Evolutionary conservation across 164 flowering plant species (phyloP), one percentile per base, ranked within the genome.

Genomic region (Liquidambar formosana): DNA sequence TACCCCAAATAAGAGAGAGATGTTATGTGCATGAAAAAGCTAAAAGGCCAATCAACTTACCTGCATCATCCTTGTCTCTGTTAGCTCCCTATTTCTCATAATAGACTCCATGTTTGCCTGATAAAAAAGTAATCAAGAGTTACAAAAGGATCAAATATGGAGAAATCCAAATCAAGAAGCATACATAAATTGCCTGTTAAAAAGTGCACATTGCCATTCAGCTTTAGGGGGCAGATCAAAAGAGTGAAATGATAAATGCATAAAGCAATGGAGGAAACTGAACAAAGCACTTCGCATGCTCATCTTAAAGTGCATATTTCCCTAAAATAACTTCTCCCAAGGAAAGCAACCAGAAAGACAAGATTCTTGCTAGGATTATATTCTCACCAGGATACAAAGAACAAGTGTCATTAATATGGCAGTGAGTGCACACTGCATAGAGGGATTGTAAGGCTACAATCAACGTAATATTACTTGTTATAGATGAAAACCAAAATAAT

Each of bases 31-130:
- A 67, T 26, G n/a, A 44, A 18, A 33, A 22, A 53, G 28, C 33
- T 1, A 33, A 41, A 4, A 38, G n/a, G n/a, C n/a, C n/a, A 53
- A 47, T 16, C 10, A 56, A 63, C 77, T 71, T 75, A 96, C 98
- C 83, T 96, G 99, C 89, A 90, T 92, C 96, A 96, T 91, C 72
- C 98, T 84, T 59, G 99, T 93, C 78, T 96, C 99, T 49, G 98
- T 82, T 45, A 96, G 72, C 72, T 96, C 99, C 75, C 99, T 85
- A 71, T 83, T 91, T 82, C 97, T 91, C 94, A 89, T 91, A 5
- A 90, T 78, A 43, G 97, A 83, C 61, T 96, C 99, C 91, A 87
- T 90, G 80, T 89, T 88, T 71, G 87, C 96, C 99, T 95, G 89
- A 66, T 16, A 21, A 60, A 51, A n/a, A 69, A 72, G 48, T 44